phyloP scores from a whole-genome alignment of 1,284 basidiomycete genomes.

The Chiua sp. region DNA sequence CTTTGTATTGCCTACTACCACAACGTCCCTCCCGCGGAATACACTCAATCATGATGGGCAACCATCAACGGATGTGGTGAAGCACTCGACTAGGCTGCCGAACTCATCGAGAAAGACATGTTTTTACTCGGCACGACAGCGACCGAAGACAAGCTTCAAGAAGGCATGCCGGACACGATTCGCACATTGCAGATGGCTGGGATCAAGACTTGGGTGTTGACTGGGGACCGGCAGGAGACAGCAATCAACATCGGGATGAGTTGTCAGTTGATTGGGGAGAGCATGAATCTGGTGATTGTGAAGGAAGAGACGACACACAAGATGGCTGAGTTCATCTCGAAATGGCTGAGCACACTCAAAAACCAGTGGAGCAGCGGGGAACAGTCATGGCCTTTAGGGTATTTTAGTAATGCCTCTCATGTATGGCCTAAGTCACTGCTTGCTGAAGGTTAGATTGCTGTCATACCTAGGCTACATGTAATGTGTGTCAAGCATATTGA shows the following conservation, averaged over 20 bases:
- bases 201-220: slow-evolving; percentile 99
- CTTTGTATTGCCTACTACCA: slow-evolving; percentile 97
- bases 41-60: slow-evolving; percentile 89
- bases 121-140: slow-evolving; percentile 95
- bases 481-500: too few species aligned
- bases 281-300: slow-evolving; percentile 98
- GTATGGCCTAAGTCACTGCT: too few species aligned
- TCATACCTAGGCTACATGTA: too few species aligned
- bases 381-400: too few species aligned
- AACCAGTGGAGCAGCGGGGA: slow-evolving; percentile 92
- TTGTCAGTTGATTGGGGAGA: slow-evolving; percentile 95
- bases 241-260: slow-evolving; percentile 99
- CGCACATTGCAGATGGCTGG: slow-evolving; percentile 98
- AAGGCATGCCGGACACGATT: slow-evolving; percentile 98
- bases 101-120: slow-evolving; percentile 95
- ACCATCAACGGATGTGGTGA: slow-evolving; percentile 89
- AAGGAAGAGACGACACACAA: slow-evolving; percentile 90
- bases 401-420: too few species aligned
- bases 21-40: slow-evolving; percentile 91
- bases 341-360: slow-evolving; percentile 90
- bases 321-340: slow-evolving; percentile 87
- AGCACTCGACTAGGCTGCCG: slow-evolving; percentile 93
- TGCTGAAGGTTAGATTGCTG: too few species aligned
- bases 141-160: slow-evolving; percentile 98
- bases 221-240: slow-evolving; percentile 98